A percentile compares a stretch with the other conserved stretches of the same genome.
Conservation (phyloP, 495 filamentous ascomycete genomes). For the Poronia punctata region DNA sequence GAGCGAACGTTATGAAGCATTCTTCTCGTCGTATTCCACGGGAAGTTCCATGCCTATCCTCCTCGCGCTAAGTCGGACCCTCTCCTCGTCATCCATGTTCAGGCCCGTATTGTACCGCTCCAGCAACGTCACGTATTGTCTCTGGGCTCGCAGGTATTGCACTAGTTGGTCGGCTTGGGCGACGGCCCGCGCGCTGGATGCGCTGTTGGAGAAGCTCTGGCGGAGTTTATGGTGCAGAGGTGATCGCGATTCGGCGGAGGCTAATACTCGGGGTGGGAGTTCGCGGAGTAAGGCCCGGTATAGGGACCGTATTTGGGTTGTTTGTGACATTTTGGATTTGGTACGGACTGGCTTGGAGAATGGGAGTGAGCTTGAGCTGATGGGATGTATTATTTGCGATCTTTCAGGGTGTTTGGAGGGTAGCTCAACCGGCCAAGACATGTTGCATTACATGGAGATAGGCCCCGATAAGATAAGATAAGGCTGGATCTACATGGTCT, state of each 20-base stretch:
- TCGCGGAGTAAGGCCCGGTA: conserved; percentile 91
- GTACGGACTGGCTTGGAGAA: neutral
- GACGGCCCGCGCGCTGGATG: conserved; percentile 26
- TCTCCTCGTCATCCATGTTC: conserved; percentile 76
- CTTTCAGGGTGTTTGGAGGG: neutral
- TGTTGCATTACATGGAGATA: neutral
- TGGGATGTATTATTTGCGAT: neutral
- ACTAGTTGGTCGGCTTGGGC: conserved; percentile 69
- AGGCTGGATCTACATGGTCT: neutral
- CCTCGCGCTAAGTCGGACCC: conserved; percentile 72
- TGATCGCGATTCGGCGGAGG: conserved; percentile 42
- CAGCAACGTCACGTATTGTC: conserved; percentile 68
- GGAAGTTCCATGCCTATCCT: conserved; percentile 88
- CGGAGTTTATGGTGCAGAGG: conserved; percentile 56
- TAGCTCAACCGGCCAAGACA: neutral
- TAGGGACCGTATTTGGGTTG: conserved; percentile 58
- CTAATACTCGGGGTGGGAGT: conserved; percentile 63
- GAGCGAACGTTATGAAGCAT: no score
- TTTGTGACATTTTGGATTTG: conserved; percentile 23
- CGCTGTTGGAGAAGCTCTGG: conserved; percentile 37
- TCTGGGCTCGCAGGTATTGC: conserved; percentile 73
- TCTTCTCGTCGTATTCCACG: conserved; percentile 33
- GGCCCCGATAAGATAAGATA: conserved; percentile 5
- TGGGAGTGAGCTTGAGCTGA: no score
- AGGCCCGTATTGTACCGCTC: conserved; percentile 93